Evolutionary conservation across 2,329 filamentous ascomycete species (phyloP).

Genomic region (Dothideomycetidae sp.): DNA sequence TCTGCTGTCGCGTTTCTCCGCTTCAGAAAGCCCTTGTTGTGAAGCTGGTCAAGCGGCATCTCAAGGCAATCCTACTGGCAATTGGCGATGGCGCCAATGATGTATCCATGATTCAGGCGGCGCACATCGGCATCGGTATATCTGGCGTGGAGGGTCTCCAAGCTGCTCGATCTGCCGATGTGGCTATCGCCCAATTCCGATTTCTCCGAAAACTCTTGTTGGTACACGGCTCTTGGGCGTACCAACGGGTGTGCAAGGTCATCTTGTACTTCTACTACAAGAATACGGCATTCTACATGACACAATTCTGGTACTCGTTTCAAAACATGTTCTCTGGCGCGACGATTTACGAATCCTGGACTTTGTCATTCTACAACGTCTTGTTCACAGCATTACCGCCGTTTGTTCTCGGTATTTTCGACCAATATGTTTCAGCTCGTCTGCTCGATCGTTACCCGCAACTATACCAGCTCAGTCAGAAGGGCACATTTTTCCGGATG

Average conservation of each 20-base stretch:
- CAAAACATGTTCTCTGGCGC: slow-evolving; percentile 96
- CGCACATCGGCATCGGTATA: slow-evolving; percentile 94
- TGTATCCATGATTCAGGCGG: slow-evolving; percentile 99
- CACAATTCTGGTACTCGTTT: slow-evolving; percentile 98
- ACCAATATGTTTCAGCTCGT: slow-evolving; percentile 92
- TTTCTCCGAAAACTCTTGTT: slow-evolving; percentile 86
- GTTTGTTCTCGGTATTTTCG: slow-evolving; percentile 87
- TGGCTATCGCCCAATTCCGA: slow-evolving; percentile 90
- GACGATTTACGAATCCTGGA: slow-evolving; percentile 99
- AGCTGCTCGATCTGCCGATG: slow-evolving; percentile 87
- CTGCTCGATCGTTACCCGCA: slow-evolving; percentile 92
- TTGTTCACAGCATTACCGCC: slow-evolving; percentile 92
- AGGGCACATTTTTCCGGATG: slow-evolving; percentile 83
- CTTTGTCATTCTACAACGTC: slow-evolving; percentile 97
- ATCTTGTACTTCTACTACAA: slow-evolving; percentile 99
- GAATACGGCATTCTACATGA: slow-evolving; percentile 97
- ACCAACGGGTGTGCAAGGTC: slow-evolving; percentile 90
- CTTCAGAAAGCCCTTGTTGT: slow-evolving; percentile 95
- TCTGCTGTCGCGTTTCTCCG: slow-evolving; percentile 90
- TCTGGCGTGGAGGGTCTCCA: slow-evolving; percentile 94
- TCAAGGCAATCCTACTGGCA: slow-evolving; percentile 80
- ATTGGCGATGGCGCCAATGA: slow-evolving; percentile 98
- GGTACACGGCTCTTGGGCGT: slow-evolving; percentile 94
- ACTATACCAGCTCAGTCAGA: slow-evolving; percentile 83
- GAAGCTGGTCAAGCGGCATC: slow-evolving; percentile 91